A percentile compares a stretch with the other conserved stretches of the same genome.
Evolutionary conservation across 2,329 filamentous ascomycete species (phyloP).

Genomic region (Botryotinia globosa): DNA sequence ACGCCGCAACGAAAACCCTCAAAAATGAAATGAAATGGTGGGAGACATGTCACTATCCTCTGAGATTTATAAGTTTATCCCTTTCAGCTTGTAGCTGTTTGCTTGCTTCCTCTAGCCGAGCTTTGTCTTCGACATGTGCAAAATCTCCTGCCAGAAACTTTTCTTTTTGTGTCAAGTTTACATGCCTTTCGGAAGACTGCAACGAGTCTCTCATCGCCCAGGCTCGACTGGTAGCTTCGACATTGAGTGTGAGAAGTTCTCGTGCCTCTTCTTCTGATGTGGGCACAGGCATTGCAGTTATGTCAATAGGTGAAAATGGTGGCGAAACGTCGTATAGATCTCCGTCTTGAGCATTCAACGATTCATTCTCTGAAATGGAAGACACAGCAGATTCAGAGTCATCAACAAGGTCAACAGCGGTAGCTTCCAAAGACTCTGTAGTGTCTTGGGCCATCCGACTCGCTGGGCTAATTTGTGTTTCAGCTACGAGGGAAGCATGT

Average conservation of each 20-base stretch:
- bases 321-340: constrained; percentile 29
- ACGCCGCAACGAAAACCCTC: background rate
- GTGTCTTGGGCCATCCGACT: background rate
- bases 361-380: background rate
- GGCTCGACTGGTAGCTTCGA: constrained; percentile 20
- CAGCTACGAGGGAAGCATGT: constrained; percentile 20
- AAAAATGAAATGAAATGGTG: background rate
- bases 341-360: constrained; percentile 1
- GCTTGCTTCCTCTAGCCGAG: constrained; percentile 41
- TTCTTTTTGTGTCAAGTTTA: constrained; percentile 39
- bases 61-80: constrained; percentile 28
- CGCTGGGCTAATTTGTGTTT: constrained; percentile 13
- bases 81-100: constrained; percentile 37
- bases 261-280: constrained; percentile 36
- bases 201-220: constrained; percentile 5
- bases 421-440: constrained; percentile 2
- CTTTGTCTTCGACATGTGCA: constrained; percentile 44
- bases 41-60: background rate
- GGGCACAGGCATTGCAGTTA: constrained; percentile 24
- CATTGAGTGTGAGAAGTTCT: constrained; percentile 31
- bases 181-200: background rate
- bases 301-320: constrained; percentile 14
- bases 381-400: constrained; percentile 24
- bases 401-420: constrained; percentile 16
- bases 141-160: constrained; percentile 44